Base-by-base conservation (phyloP, 2,329 filamentous ascomycete species). In the Alternaria arborescens region DNA sequence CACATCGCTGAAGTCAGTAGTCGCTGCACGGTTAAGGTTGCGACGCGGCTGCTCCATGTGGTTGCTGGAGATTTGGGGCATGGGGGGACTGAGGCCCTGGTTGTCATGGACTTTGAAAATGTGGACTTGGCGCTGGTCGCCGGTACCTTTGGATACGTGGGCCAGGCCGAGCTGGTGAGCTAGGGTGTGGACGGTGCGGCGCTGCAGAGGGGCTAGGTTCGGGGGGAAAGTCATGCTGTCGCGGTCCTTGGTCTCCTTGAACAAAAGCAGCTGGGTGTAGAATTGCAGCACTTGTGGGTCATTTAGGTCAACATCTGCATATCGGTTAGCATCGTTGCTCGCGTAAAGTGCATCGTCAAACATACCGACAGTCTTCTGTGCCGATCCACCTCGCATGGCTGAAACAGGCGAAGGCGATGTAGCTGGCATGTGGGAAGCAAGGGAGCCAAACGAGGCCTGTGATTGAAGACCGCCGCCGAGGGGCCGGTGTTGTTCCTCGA, bases 111-210 rank as follows among this genome's bases (percentile, higher is more conserved):
- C 83, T 79, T 92, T 92, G 81, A 92, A 91, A 41, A 99, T 92
- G 68, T 97, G 93, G 8, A 99, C 90, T 80, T 97, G 93, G 65
- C 95, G 89, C 66, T 92, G 89, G 64, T 97, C 92, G 40, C 92
- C 92, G 65, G 90, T 89, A 56, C 95, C 95, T 71, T 94, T 93
- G 6, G 95, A 98, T 59, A 91, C 87, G 77, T 99, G 95, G 66
- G 92, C 91, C 26, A 99, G 85, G 5, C 91, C 92, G 90, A 98
- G 94, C 79, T 97, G 92, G 77, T 99, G 95, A 7, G 95, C 94
- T 54, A 99, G 85, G 40, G 94, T 97, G 78, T 99, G 95, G 60
- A 98, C 93, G 60, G 91, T 92, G 64, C 94, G 90, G 66, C 95
- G 91, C 76, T 97, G 91, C 61, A 91, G 86, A 2, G 95, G 94